Evolutionary conservation across 257 asterid genomes (phyloP).

Genomic region (Solanum peruvianum): DNA sequence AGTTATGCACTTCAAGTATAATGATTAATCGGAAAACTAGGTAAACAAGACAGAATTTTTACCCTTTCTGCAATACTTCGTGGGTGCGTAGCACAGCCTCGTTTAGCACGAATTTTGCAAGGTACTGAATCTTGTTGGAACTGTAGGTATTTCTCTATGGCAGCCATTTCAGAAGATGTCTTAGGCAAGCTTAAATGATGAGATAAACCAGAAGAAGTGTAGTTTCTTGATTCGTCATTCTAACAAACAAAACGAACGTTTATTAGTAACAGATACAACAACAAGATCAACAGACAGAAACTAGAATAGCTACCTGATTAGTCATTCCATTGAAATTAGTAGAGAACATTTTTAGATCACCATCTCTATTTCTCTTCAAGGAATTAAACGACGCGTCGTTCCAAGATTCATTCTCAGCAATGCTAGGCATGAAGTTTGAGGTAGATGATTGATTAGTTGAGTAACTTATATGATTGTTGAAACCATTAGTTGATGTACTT

Average conservation of each 20-base stretch:
- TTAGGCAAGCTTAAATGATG: conserved; percentile 87
- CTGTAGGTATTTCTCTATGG: conserved; percentile 46
- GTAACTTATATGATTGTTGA: conserved; percentile 43
- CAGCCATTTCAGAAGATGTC: conserved; percentile 41
- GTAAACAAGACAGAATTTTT: not conserved
- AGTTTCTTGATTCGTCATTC: conserved; percentile 39
- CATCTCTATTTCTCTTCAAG: conserved; percentile 57
- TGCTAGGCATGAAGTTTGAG: conserved; percentile 77
- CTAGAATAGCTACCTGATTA: conserved; percentile 23
- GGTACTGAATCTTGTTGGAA: conserved; percentile 55
- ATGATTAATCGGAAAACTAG: not conserved
- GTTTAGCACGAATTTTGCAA: conserved; percentile 75
- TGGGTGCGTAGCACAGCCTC: conserved; percentile 93
- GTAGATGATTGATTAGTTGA: conserved; percentile 35
- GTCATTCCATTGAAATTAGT: conserved; percentile 27
- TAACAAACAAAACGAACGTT: conserved; percentile 6
- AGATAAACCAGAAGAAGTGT: conserved; percentile 24
- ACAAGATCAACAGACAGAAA: not conserved
- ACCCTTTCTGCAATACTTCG: conserved; percentile 96
- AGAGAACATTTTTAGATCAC: conserved; percentile 47
- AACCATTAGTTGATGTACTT: conserved; percentile 20
- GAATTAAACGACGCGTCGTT: conserved; percentile 33
- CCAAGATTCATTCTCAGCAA: conserved; percentile 68
- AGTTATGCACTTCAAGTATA: not conserved
- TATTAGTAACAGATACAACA: not conserved